Conservation (phyloP, 495 filamentous ascomycete species). For the Penicillium lividum region DNA sequence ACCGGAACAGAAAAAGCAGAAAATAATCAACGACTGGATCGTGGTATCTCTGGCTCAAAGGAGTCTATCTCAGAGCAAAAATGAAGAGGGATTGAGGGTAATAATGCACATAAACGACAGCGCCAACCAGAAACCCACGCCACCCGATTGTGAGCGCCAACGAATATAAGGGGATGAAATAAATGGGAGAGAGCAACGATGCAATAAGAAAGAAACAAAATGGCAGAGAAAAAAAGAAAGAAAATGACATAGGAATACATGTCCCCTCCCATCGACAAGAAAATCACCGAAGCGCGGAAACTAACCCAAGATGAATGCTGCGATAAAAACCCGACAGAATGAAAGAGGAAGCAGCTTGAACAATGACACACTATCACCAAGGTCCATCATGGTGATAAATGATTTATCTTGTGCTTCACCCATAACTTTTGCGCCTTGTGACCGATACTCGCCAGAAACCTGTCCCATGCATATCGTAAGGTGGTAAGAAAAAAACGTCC, state of each 20-base stretch:
- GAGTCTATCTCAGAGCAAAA: slow-evolving; percentile 47
- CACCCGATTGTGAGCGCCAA: slow-evolving; percentile 31
- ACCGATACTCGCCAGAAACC: slow-evolving; percentile 50
- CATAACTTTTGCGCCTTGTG: slow-evolving; percentile 47
- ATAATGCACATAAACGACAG: slow-evolving; percentile 34
- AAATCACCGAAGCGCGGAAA: slow-evolving; percentile 29
- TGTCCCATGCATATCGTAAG: slow-evolving; percentile 54
- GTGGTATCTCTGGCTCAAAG: slow-evolving; percentile 52
- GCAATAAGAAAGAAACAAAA: slow-evolving; percentile 24
- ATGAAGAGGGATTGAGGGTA: slow-evolving; percentile 26
- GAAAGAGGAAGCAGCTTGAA: slow-evolving; percentile 28
- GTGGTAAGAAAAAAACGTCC: slow-evolving; percentile 31
- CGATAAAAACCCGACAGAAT: slow-evolving; percentile 25
- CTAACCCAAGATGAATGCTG: slow-evolving; percentile 27
- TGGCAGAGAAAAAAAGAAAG: slow-evolving; percentile 20
- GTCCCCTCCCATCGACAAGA: slow-evolving; percentile 29
- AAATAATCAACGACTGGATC: slow-evolving; percentile 35
- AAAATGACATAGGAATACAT: slow-evolving; percentile 38
- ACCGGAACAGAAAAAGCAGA: slow-evolving; percentile 12
- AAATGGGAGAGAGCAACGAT: slow-evolving; percentile 26
- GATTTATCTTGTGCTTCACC: slow-evolving; percentile 21
- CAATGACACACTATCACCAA: slow-evolving; percentile 22
- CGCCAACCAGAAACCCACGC: slow-evolving; percentile 46
- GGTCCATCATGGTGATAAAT: slow-evolving; percentile 13
- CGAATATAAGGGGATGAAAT: slow-evolving; percentile 14